Evolutionary conservation across 2,329 filamentous ascomycete genomes (phyloP).

Genomic region (Ascochyta viciae-villosae): DNA sequence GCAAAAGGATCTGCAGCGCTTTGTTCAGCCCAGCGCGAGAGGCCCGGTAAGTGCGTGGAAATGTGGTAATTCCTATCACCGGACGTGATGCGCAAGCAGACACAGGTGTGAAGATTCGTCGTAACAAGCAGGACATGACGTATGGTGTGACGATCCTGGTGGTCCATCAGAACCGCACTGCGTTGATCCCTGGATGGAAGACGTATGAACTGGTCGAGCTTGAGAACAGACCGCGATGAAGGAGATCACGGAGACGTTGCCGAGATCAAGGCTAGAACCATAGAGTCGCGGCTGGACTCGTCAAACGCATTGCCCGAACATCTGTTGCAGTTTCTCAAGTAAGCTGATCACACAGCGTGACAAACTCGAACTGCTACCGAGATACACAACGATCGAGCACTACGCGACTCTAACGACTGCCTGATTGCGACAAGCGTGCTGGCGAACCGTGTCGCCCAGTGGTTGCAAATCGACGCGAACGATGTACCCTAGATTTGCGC

Average conservation of each 20-base stretch:
- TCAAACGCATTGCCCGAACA: background rate
- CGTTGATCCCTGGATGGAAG: background rate
- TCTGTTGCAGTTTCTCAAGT: background rate
- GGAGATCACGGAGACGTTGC: background rate
- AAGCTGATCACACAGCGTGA: background rate
- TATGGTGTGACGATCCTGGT: background rate
- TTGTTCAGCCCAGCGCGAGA: background rate
- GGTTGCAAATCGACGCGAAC: background rate
- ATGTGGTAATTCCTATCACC: conserved; percentile 2
- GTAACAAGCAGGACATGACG: conserved; percentile 7
- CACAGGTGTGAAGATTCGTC: background rate
- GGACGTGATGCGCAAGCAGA: background rate
- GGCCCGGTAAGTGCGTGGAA: background rate
- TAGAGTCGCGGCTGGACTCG: background rate
- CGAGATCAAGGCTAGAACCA: background rate
- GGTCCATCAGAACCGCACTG: background rate
- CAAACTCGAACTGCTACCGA: background rate
- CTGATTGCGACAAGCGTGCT: conserved; percentile 1
- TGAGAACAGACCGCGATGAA: background rate
- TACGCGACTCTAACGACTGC: background rate
- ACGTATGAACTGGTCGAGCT: background rate
- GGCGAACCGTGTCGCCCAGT: background rate
- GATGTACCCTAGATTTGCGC: conserved; percentile 6
- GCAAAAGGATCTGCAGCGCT: conserved; percentile 14
- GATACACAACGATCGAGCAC: background rate